Evolutionary conservation across 2,329 filamentous ascomycete genomes (phyloP), one percentile per base, ranked within the genome.

Genomic region (Stemphylium vesicarium): DNA sequence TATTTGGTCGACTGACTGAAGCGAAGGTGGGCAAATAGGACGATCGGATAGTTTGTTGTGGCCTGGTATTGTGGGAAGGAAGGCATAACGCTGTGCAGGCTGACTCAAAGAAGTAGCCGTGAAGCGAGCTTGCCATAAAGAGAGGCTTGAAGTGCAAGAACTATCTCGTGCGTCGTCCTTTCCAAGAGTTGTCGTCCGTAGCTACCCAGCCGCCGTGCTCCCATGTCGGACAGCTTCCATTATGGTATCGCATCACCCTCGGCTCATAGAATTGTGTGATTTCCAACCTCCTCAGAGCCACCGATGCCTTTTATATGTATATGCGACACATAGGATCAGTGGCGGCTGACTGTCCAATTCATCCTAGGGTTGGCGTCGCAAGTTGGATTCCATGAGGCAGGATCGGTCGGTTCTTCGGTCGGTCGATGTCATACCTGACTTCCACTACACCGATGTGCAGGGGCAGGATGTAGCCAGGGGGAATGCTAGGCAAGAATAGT

Each of bases 11-110:
- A 32, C 31, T 39, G 37, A 35, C 44, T 20, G 49, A 37, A 4
- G 41, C 13, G 32, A 32, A 22, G 47, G 37, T 40, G 51, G 35
- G 49, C 39, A 11, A 26, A 13, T 32, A 41, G 33, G 51, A 37
- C 40, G 36, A 24, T 42, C 41, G 13, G 56, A 55, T 52, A 48
- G 56, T 53, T 51, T 51, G 24, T 45, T 49, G 31, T 52, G 42
- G 37, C 11, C 9, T 24, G 31, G 13, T 2, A n/a, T 12, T 12
- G 22, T 22, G 26, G 22, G 16, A 31, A 31, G 33, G 47, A 41
- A 42, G 11, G 16, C 8, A 37, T 41, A 15, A 15, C 16, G 43
- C 15, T 37, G 36, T 37, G 15, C 16, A 11, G 8, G 22, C 18
- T 24, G 8, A 26, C 16, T 20, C 35, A 26, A 20, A 41, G 9